Conservation (phyloP, 1,139 yeast species). For the Magnusiomyces sp. region DNA sequence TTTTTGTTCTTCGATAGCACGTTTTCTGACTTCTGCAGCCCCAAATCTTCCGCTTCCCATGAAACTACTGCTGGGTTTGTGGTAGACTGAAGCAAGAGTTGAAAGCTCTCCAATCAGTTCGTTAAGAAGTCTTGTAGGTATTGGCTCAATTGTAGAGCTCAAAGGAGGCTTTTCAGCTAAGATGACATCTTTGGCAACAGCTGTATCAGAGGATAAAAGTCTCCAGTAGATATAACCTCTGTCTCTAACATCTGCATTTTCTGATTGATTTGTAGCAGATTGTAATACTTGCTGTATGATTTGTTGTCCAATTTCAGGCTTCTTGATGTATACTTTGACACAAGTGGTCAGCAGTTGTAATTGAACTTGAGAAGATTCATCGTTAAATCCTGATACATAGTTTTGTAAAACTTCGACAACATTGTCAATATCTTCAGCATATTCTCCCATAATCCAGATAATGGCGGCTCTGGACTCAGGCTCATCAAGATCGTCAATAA, state of each 20-base stretch:
- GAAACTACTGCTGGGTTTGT: slow-evolving; percentile 69
- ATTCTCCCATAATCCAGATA: slow-evolving; percentile 86
- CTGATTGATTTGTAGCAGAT: slow-evolving; percentile 69
- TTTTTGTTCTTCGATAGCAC: slow-evolving; percentile 68
- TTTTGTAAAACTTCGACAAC: slow-evolving; percentile 38
- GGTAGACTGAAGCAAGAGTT: slow-evolving; percentile 82
- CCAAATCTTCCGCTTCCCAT: slow-evolving; percentile 42
- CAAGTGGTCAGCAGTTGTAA: slow-evolving; percentile 66
- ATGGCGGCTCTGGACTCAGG: slow-evolving; percentile 66
- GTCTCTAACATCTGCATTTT: slow-evolving; percentile 89
- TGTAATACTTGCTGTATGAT: slow-evolving; percentile 66
- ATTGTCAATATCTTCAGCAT: slow-evolving; percentile 62
- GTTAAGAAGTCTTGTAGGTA: slow-evolving; percentile 60
- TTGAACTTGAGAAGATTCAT: slow-evolving; percentile 70
- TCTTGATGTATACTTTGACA: slow-evolving; percentile 60
- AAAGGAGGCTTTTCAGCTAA: slow-evolving; percentile 62
- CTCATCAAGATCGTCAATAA: slow-evolving; percentile 50
- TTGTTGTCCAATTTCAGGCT: slow-evolving; percentile 39
- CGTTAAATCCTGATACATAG: slow-evolving; percentile 56
- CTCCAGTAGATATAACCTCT: slow-evolving; percentile 95
- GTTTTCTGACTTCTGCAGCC: slow-evolving; percentile 38
- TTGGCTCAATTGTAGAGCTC: slow-evolving; percentile 59
- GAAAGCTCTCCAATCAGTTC: slow-evolving; percentile 69
- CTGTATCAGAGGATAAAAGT: slow-evolving; percentile 57
- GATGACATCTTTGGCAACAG: slow-evolving; percentile 43